Evolutionary conservation across 2,329 filamentous ascomycete genomes (phyloP), one percentile per base, ranked within the genome.

Genomic region (Zymoseptoria passerinii): DNA sequence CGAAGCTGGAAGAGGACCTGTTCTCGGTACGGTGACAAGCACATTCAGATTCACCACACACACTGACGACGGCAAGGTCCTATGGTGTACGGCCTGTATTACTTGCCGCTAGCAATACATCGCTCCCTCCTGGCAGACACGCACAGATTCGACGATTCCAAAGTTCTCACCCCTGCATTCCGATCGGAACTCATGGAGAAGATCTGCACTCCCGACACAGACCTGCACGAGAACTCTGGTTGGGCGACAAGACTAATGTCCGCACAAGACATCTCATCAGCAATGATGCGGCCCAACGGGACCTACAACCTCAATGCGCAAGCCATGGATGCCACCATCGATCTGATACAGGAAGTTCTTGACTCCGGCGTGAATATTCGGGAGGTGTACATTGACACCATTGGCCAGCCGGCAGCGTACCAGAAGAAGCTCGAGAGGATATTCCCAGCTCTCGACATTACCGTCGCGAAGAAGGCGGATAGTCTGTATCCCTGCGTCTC

Each of bases 351-450:
- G 57, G 85, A 85, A 40, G 88, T 96, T 3, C 81, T 94, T 40
- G 84, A 83, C 8, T 80, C 81, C 19, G 89, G 90, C 40, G 88
- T 97, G 62, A 91, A 95, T 72, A 79, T 97, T 4, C 82, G 80
- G 58, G 90, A 96, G 73, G 89, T 99, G 54, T 99, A 91, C 73
- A 92, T 99, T 71, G 92, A 99, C 75, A 97, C 92, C 2, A 88
- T 97, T 69, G 92, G 92, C 35, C 87, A 81, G 57, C 92, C 92
- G 1, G 84, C 82, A 18, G 78, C 84, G 3, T 96, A 97, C 77
- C 92, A 97, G 78, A 84, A 83, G 69, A 90, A 87, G 70, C 79
- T 99, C 56, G 88, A 92, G 75, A 80, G 85, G 60, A 80, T 95
- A 55, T 97, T 97, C 72, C 92, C 94, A 1, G 86, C 85, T 0